Conservation (phyloP, 257 asterid species). For the Solanum tacnaense region DNA sequence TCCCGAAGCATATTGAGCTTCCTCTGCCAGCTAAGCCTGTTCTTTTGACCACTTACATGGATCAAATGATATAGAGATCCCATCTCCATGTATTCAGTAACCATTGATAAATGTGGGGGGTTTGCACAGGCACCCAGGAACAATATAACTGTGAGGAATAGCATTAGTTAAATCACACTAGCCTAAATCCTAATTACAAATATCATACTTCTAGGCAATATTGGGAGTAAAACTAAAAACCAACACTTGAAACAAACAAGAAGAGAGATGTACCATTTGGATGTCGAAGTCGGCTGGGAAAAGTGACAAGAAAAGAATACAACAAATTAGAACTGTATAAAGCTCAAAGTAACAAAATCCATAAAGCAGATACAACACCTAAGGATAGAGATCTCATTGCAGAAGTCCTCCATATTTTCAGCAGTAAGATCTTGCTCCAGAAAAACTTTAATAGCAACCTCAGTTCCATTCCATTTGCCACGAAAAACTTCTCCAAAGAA, state of each 20-base stretch:
- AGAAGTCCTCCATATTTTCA: constrained; percentile 97
- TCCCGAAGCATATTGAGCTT: constrained; percentile 91
- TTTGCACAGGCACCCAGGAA: constrained; percentile 94
- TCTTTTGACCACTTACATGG: constrained; percentile 88
- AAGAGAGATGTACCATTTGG: constrained; percentile 74
- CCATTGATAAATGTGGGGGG: constrained; percentile 88
- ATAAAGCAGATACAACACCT: constrained; percentile 34
- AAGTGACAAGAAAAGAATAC: constrained; percentile 4
- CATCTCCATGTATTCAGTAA: constrained; percentile 98
- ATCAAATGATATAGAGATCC: constrained; percentile 83
- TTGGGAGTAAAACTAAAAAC: not conserved
- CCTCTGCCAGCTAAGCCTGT: constrained; percentile 79
- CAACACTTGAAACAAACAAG: constrained; percentile 1
- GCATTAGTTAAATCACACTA: not conserved
- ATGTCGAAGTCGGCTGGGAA: constrained; percentile 89
- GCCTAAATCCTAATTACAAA: not conserved
- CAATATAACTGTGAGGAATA: constrained; percentile 57
- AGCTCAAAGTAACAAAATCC: constrained; percentile 2
- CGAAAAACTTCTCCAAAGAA: constrained; percentile 98
- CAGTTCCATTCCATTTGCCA: constrained; percentile 96
- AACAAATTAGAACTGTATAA: constrained; percentile 22
- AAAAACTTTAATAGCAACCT: constrained; percentile 93
- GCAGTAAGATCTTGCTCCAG: constrained; percentile 98
- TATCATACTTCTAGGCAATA: not conserved
- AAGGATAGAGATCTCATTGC: constrained; percentile 91